Evolutionary conservation across 73 alveolate species (phyloP), one percentile per base, ranked within the genome.

Genomic region (Tetrahymena malaccensis): DNA sequence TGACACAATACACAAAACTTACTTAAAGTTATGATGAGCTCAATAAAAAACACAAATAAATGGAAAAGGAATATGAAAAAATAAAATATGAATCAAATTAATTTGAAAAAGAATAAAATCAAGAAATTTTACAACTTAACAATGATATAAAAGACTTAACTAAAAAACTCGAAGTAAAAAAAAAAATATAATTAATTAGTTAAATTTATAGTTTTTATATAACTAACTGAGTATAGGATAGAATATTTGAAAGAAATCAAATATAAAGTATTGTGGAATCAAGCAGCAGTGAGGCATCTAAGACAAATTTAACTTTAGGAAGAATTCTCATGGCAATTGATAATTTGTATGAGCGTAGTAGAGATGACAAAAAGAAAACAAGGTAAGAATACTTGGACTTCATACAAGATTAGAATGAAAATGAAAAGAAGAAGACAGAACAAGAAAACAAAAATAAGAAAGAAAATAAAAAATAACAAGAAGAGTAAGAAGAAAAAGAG

Each of bases 51-150:
- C 97, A 96, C 93, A 55, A 95, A 56, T 57, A 94, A 34, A 94
- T 97, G 85, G 98, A 97, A 85, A 85, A 94, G 33, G 97, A 98
- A 55, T 95, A 93, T 34, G 99, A 98, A 55, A 97, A 97, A 58
- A 44, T 98, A 38, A 98, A 98, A 94, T 94, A 95, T 93, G 95
- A 85, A 19, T 96, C 97, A 19, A 96, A 70, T 93, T 43, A 96
- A 55, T 97, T 96, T 96, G 97, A 96, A 85, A 97, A 97, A 57
- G 97, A 95, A 55, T 97, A 93, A 95, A 98, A 96, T 85, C 95
- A 96, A 25, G 98, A 97, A 43, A 97, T 98, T 55, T 94, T 98
- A 96, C 44, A 94, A 35, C 95, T 97, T n/a, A 97, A 97, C 94
- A 98, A 98, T 58, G 98, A 98, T 33, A 98, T 98, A 43, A 96